Base-by-base conservation (phyloP, 139 green algal genomes). In the Micractinium sp. region DNA sequence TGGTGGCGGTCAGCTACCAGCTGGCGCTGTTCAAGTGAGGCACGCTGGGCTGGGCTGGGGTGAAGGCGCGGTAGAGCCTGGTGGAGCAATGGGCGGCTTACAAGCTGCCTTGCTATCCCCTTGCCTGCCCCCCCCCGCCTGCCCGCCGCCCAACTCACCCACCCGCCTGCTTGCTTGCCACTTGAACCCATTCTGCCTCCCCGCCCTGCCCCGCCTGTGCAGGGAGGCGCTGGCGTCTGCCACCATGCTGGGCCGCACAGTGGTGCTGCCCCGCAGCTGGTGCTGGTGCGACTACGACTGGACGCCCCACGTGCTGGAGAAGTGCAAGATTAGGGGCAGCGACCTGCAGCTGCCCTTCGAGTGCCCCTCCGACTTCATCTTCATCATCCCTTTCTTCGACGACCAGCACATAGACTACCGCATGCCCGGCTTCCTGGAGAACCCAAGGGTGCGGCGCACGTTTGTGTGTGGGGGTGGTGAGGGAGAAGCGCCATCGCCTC, bases 221-320 rank as follows among this genome's bases (percentile, higher is more conserved):
- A 87, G 83, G 38, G 85, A 88, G 14, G 85, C 85, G 20, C 85
- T 88, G 85, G 85, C 85, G 31, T 47, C 47, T 19, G 85, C 85
- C 31, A 19, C 22, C 20, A 73, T 88, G 85, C 71, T 82, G 22
- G 66, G 66, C 69, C 85, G 71, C n/a, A 82, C 85, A 3, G 29
- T 88, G 69, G 85, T 88, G 47, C 85, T 88, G 85, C 47, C 85
- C 31, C 35, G 1, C 0, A 39, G 29, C 36, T 88, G 85, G 85
- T 88, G 85, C 47, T 88, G 47, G 47, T 56, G 47, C 47, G 47
- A 56, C 47, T 56, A 56, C 47, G 47, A 56, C 9, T 56, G 47
- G 71, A 39, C n/a, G 41, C 85, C 85, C 0, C 31, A 88, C 67
- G 69, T 88, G 25, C 41, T 88, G 23, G 85, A 88, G 22, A n/a